Evolutionary conservation across 768 basidiomycete genomes (phyloP).

Genomic region (Clavulina sp.): DNA sequence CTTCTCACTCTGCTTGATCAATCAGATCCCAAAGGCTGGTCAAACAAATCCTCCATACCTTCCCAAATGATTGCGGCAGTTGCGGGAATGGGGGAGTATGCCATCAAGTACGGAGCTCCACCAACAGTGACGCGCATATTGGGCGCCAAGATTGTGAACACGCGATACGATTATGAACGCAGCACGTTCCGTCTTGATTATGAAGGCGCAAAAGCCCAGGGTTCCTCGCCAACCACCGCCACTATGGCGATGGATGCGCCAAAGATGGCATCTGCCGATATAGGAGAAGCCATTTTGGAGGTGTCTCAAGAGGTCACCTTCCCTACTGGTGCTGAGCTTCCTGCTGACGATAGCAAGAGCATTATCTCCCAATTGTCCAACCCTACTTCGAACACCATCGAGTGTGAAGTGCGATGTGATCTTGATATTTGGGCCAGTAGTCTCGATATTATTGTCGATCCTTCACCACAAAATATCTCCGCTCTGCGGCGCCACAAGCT

Average conservation of each 20-base stretch:
- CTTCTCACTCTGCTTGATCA: slow-evolving; percentile 88
- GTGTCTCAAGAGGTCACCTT: slow-evolving; percentile 10
- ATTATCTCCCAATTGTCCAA: background rate
- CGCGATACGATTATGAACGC: slow-evolving; percentile 79
- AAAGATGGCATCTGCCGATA: too few relatives aligned
- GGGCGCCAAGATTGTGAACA: slow-evolving; percentile 46
- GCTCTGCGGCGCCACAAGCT: slow-evolving; percentile 77
- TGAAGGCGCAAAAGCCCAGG: slow-evolving; percentile 25
- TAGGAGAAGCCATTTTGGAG: too few relatives aligned
- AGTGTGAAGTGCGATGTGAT: slow-evolving; percentile 86
- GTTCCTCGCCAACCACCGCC: slow-evolving; percentile 2
- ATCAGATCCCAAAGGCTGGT: slow-evolving; percentile 94
- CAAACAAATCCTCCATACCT: slow-evolving; percentile 84
- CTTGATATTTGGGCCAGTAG: slow-evolving; percentile 74
- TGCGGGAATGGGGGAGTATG: slow-evolving; percentile 87
- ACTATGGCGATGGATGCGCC: too few relatives aligned
- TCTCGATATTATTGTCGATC: slow-evolving; percentile 81
- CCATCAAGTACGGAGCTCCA: slow-evolving; percentile 89
- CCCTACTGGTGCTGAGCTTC: slow-evolving; percentile 18
- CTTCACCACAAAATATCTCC: slow-evolving; percentile 68
- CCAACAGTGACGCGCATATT: slow-evolving; percentile 79
- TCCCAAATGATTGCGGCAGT: slow-evolving; percentile 81
- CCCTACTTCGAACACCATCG: slow-evolving; percentile 28
- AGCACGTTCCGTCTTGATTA: slow-evolving; percentile 71
- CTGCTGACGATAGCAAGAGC: slow-evolving; percentile 14